Base-by-base conservation (phyloP, 202 grass and related monocot genomes). In the Setaria italica region DNA sequence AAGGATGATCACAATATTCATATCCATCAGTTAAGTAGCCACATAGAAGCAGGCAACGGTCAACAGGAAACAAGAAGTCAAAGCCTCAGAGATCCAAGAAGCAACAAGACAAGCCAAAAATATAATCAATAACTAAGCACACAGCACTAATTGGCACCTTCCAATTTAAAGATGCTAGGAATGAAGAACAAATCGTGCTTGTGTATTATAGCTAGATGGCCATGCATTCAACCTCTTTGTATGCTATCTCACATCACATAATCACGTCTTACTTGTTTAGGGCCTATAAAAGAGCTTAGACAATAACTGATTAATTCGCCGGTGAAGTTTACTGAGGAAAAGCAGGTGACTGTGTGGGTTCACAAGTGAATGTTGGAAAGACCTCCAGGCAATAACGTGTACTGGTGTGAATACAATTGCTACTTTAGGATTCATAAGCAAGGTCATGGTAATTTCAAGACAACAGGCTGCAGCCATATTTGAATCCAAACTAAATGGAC, bases 391-490 rank as follows among this genome's bases (percentile, higher is more conserved):
- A 57, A 62, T 65, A 34, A 63, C 15, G 5, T 71, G 5, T 71
- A 59, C 17, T 21, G 11, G 33, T 45, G 62, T 59, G 4, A 34
- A 48, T 57, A 62, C 21, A 51, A 11, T 53, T 54, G 47, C 37
- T 80, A 72, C 9, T 72, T 72, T 71, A 72, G 84, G 76, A 72
- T 80, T 80, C 67, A 79, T 21, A 85, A 55, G 46, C n/a, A 46
- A 48, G 30, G 16, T 64, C 73, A 25, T 46, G 19, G 21, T 63
- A 30, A 76, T 12, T 70, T 83, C 35, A 51, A 69, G 37, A 65
- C 30, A 46, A 80, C 3, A 57, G 21, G 35, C 29, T 70, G 42
- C 66, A 20, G 16, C 19, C 9, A 77, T 39, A 68, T 77, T 81
- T 19, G 35, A 25, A 34, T 77, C 20, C 41, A 59, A 46, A 82